Base-by-base conservation (phyloP, 768 basidiomycete species). In the Daedaleopsis sinensis region DNA sequence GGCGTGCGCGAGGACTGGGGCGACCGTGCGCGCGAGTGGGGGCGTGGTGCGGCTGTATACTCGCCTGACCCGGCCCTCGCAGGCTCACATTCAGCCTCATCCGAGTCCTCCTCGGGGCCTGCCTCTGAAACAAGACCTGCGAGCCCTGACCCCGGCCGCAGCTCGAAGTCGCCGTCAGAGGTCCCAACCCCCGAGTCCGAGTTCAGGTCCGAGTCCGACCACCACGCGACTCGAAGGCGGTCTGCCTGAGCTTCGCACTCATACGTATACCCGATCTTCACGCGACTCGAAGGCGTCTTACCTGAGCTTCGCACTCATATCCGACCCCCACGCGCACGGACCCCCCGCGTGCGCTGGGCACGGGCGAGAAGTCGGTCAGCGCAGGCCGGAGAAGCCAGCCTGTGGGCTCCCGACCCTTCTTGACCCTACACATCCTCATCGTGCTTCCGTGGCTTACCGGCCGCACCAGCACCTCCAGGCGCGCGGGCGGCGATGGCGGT, bases 1-100 rank as follows among this genome's bases (percentile, higher is more conserved):
- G 77, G 76, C 37, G 71, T 78, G 21, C 72, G 75, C 44, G 77
- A 77, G 10, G 75, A 77, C 65, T 77, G 77, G 77, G 75, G 73
- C 8, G 63, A 39, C 1, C 55, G 61, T 16, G 62, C 63, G 46
- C 60, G 58, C 52, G 55, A 54, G 16, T 67, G 65, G 65, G 65
- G 65, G 15, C 62, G 60, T 35, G 65, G 65, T 2, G 65, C 62
- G 5, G 57, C 57, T 38, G 52, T 46, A 32, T 58, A 63, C 59
- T 52, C 51, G 38, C 32, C 12, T 47, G 19, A 36, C 27, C 54
- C 47, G 8, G 24, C 19, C 23, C 11, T 21, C 23, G 23, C 21
- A n/a, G n/a, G n/a, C 47, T 24, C 21, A 15, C 13, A 18, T 5
- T 46, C 44, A 10, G 18, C 44, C 9, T 10, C 44, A 3, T 43